Percentiles rank a stretch among this genome's conserved stretches.
Evolutionary conservation across 2,329 filamentous ascomycete genomes (phyloP).

Genomic region (Beauveria australis): DNA sequence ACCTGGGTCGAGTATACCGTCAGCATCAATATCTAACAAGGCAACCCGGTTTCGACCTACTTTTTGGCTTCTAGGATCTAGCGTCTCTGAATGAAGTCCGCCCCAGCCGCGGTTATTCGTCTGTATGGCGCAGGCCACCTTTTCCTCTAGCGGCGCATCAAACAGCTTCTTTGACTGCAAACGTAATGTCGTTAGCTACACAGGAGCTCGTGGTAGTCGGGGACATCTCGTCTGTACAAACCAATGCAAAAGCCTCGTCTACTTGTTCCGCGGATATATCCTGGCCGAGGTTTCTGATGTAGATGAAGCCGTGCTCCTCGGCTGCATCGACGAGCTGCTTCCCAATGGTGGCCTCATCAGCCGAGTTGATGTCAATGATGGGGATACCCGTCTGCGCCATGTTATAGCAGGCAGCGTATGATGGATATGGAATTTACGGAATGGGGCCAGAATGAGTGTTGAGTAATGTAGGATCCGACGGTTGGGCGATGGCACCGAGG

Average conservation of each 20-base stretch:
- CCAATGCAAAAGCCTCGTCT: conserved; percentile 64
- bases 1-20: conserved; percentile 36
- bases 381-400: conserved; percentile 49
- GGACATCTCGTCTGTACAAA: conserved; percentile 28
- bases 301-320: conserved; percentile 79
- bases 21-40: neutral
- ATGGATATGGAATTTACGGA: no score
- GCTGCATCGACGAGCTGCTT: conserved; percentile 72
- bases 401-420: neutral
- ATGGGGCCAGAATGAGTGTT: no score
- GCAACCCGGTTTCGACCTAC: conserved; percentile 34
- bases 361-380: conserved; percentile 69
- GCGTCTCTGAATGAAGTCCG: conserved; percentile 76
- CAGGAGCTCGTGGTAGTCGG: no score
- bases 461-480: no score
- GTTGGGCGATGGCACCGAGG: no score
- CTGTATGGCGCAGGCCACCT: conserved; percentile 65
- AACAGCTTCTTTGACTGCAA: conserved; percentile 62
- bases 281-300: conserved; percentile 66
- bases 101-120: conserved; percentile 84
- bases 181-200: neutral
- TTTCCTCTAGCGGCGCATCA: conserved; percentile 58
- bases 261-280: conserved; percentile 61
- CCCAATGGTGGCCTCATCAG: conserved; percentile 48
- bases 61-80: conserved; percentile 76